Conservation (phyloP, 495 filamentous ascomycete genomes). For the Penicillium maclennaniae region DNA sequence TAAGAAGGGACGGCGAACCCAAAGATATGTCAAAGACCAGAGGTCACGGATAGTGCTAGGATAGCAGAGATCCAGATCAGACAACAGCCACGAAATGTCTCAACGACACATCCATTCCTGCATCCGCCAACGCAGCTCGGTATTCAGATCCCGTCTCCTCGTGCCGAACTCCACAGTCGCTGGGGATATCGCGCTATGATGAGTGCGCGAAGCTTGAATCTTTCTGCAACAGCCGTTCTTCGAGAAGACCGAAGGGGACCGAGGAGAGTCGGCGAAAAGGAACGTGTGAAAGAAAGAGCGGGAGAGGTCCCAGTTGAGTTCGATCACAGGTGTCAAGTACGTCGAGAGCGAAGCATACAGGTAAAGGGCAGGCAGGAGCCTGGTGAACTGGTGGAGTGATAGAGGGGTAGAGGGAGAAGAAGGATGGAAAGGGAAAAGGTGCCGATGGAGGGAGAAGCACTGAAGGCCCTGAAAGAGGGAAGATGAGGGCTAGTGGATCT, state of each 20-base stretch:
- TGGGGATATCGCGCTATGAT: constrained; percentile 5
- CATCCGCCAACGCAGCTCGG: constrained; percentile 23
- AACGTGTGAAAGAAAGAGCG: constrained; percentile 12
- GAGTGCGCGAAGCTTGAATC: background rate
- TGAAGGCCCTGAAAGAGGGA: constrained; percentile 24
- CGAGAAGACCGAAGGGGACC: background rate
- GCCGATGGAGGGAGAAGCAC: constrained; percentile 1
- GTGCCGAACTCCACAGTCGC: constrained; percentile 5
- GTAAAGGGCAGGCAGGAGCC: constrained; percentile 18
- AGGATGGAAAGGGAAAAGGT: constrained; percentile 16
- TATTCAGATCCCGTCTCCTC: constrained; percentile 20
- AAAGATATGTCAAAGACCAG: constrained; percentile 7
- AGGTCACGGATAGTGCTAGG: constrained; percentile 21
- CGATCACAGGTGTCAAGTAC: background rate
- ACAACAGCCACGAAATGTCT: constrained; percentile 31
- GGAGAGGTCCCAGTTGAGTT: constrained; percentile 7
- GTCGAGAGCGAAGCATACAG: background rate
- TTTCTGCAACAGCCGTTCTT: background rate
- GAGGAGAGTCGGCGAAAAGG: constrained; percentile 3
- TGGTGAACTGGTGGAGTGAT: constrained; percentile 7
- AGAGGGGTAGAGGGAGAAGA: constrained; percentile 4
- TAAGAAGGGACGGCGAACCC: constrained; percentile 10
- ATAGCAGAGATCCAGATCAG: constrained; percentile 31
- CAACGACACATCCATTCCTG: constrained; percentile 46
- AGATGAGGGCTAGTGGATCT: constrained; percentile 35